These are phyloP conservation scores for Picea abies DNA, from an alignment of 83 land plant species.

Conservation along the genomic window DNA sequence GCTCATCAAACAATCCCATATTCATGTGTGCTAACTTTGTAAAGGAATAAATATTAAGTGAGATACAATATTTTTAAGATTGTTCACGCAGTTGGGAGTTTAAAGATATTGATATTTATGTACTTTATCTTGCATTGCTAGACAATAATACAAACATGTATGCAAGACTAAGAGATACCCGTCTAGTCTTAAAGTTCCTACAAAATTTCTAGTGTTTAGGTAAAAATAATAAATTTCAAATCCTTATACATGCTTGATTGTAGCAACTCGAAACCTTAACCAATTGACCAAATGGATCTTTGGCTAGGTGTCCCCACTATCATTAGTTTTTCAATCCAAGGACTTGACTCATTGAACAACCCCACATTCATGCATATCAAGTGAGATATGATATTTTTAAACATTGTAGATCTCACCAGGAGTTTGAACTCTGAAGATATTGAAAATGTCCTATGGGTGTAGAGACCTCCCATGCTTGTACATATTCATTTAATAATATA, in stretches of 20 bases:
- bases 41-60: too few relatives aligned
- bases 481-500: too few relatives aligned
- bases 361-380: not conserved
- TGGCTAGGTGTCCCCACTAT: too few relatives aligned
- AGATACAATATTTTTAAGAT: too few relatives aligned
- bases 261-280: not conserved
- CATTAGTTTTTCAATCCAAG: too few relatives aligned
- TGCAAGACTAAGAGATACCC: not conserved
- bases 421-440: too few relatives aligned
- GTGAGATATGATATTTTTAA: too few relatives aligned
- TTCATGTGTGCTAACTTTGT: not conserved
- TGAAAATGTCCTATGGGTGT: too few relatives aligned
- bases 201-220: conserved; percentile 2
- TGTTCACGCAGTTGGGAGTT: too few relatives aligned
- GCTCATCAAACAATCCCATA: not conserved
- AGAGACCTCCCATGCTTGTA: too few relatives aligned
- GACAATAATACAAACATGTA: not conserved
- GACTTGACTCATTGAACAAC: not conserved
- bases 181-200: not conserved
- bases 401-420: too few relatives aligned
- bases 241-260: not conserved
- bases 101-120: not conserved
- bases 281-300: too few relatives aligned
- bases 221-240: not conserved
- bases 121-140: not conserved